These are phyloP conservation scores for Candolleomyces eurysporus DNA, from an alignment of 768 basidiomycete species.

Conservation along the genomic window DNA sequence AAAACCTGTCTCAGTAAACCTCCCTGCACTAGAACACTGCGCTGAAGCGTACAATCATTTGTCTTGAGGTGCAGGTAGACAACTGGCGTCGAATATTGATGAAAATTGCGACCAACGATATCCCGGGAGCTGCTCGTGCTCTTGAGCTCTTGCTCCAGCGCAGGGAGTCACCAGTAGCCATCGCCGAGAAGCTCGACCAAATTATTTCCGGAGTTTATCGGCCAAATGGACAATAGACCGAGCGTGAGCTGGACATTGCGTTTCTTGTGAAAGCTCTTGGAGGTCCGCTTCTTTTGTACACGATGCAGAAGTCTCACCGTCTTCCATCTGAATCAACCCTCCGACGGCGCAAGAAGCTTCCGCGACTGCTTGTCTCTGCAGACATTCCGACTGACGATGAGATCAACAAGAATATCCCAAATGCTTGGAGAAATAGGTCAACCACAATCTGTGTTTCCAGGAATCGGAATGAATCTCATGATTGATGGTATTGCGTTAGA, in stretches of 20 bases:
- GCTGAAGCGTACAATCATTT: too few relatives aligned
- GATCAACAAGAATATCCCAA: constrained; percentile 12
- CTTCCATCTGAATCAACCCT: constrained; percentile 20
- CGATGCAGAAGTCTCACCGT: constrained; percentile 18
- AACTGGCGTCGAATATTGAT: not conserved
- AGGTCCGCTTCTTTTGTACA: constrained; percentile 22
- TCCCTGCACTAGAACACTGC: too few relatives aligned
- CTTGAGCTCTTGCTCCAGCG: not conserved
- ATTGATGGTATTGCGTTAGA: constrained; percentile 29
- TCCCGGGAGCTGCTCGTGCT: not conserved
- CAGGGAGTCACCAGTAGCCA: not conserved
- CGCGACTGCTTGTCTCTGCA: constrained; percentile 11
- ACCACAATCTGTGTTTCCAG: constrained; percentile 2
- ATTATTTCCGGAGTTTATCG: not conserved
- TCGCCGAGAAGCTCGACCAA: not conserved
- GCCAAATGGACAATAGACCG: constrained; percentile 7
- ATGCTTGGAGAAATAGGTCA: constrained; percentile 11
- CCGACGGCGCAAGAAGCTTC: constrained; percentile 7
- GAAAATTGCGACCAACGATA: not conserved
- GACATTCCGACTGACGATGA: constrained; percentile 12
- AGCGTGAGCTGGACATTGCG: constrained; percentile 23
- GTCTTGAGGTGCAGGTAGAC: too few relatives aligned
- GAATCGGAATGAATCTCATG: constrained; percentile 17
- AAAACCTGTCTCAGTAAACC: too few relatives aligned
- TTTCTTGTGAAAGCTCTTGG: constrained; percentile 23